These are phyloP conservation scores for Skeletonema potamos DNA, from an alignment of 108 stramenopile genomes.

Conservation along the genomic window DNA sequence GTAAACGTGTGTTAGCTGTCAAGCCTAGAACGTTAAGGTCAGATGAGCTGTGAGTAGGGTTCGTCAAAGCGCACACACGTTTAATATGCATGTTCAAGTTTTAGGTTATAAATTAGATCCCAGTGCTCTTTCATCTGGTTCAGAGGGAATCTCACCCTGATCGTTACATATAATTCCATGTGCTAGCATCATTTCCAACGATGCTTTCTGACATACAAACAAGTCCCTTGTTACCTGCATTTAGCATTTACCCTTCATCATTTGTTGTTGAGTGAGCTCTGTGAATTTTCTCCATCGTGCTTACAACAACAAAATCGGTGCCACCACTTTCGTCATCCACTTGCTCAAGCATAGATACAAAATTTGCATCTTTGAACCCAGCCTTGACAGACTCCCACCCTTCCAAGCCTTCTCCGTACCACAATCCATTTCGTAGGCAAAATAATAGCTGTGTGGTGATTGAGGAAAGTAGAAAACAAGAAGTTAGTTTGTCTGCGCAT, in stretches of 20 bases:
- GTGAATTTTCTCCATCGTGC: slow-evolving; percentile 34
- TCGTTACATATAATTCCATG: neutral
- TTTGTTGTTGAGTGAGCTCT: slow-evolving; percentile 2
- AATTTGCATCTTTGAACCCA: neutral
- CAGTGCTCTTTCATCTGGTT: slow-evolving; percentile 1
- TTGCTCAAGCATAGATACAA: slow-evolving; percentile 2
- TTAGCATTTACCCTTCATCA: neutral
- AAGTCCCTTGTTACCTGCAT: neutral
- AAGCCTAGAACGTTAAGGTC: slow-evolving; percentile 43
- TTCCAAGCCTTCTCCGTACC: slow-evolving; percentile 51
- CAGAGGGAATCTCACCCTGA: neutral
- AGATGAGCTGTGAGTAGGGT: slow-evolving; percentile 38
- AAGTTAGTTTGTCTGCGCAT: neutral
- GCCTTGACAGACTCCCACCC: neutral
- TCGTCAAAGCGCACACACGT: neutral
- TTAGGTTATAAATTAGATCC: neutral
- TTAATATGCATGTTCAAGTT: neutral
- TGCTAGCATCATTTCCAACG: neutral
- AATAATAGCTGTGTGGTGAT: slow-evolving; percentile 39
- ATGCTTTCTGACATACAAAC: neutral
- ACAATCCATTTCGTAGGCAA: slow-evolving; percentile 68
- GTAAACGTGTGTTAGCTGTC: slow-evolving; percentile 40
- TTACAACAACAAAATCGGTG: slow-evolving; percentile 2
- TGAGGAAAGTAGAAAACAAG: neutral
- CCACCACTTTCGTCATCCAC: neutral